phyloP scores from a whole-genome alignment of 2,329 filamentous ascomycete genomes.

The Aspergillus sclerotialis region DNA sequence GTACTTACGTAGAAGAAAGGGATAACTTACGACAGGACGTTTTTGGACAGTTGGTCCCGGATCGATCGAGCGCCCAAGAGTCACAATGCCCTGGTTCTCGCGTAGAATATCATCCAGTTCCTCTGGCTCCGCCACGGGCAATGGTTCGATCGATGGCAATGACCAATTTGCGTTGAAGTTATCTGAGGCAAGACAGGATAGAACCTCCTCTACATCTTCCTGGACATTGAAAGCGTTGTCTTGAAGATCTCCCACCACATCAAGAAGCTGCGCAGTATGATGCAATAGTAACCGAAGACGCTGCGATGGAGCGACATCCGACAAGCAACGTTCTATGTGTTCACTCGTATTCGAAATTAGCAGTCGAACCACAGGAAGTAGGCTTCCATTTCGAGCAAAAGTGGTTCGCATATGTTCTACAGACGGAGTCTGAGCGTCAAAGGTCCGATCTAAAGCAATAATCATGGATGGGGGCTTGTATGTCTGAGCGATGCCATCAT shows the following conservation, averaged over 20 bases:
- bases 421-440: slow-evolving; percentile 32
- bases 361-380: slow-evolving; percentile 39
- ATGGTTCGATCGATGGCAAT: slow-evolving; percentile 29
- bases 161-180: slow-evolving; percentile 32
- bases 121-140: slow-evolving; percentile 26
- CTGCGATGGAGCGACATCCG: slow-evolving; percentile 26
- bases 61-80: neutral
- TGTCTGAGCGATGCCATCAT: slow-evolving; percentile 22
- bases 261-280: slow-evolving; percentile 24
- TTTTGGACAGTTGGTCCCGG: slow-evolving; percentile 16
- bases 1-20: neutral
- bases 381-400: slow-evolving; percentile 24
- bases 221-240: slow-evolving; percentile 34
- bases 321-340: slow-evolving; percentile 39
- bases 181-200: slow-evolving; percentile 26
- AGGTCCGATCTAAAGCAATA: slow-evolving; percentile 38
- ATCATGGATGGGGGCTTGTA: slow-evolving; percentile 33
- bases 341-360: slow-evolving; percentile 41
- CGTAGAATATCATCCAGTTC: slow-evolving; percentile 14
- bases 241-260: slow-evolving; percentile 35
- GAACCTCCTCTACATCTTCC: slow-evolving; percentile 34
- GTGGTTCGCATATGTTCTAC: slow-evolving; percentile 33
- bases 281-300: slow-evolving; percentile 28
- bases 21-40: slow-evolving; percentile 23
- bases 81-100: slow-evolving; percentile 4